phyloP scores from a whole-genome alignment of 129 eudicot genomes.

The Flaveria linearis region DNA sequence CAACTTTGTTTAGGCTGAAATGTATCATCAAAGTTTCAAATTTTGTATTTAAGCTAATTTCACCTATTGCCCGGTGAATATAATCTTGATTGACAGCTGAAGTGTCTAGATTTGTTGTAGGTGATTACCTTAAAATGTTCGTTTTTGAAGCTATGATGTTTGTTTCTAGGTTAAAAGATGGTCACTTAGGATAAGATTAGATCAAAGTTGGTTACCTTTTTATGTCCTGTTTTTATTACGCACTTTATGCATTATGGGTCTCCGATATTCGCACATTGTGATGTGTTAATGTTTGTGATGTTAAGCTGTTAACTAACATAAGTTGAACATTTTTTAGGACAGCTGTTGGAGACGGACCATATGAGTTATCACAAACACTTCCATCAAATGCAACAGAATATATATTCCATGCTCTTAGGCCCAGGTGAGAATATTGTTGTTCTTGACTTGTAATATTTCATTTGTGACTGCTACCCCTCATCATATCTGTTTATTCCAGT shows the following conservation, averaged over 20 bases:
- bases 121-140: not conserved
- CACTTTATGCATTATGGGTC: too few relatives aligned
- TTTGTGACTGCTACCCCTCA: not conserved
- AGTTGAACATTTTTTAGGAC: slow-evolving; percentile 30
- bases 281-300: not conserved
- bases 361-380: slow-evolving; percentile 43
- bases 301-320: slow-evolving; percentile 13
- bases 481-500: not conserved
- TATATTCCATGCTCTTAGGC: slow-evolving; percentile 57
- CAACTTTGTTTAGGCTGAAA: not conserved
- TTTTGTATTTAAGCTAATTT: not conserved
- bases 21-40: not conserved
- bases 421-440: slow-evolving; percentile 36
- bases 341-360: slow-evolving; percentile 41
- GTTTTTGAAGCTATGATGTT: not conserved
- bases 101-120: not conserved
- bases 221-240: not conserved
- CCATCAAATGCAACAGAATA: slow-evolving; percentile 63
- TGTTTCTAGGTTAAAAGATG: not conserved
- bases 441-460: not conserved
- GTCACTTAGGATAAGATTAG: not conserved
- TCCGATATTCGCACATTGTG: not conserved
- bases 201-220: not conserved
- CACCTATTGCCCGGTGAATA: not conserved
- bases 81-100: not conserved